Base-by-base conservation (phyloP, 768 basidiomycete genomes). In the Termitomyces sp. region DNA sequence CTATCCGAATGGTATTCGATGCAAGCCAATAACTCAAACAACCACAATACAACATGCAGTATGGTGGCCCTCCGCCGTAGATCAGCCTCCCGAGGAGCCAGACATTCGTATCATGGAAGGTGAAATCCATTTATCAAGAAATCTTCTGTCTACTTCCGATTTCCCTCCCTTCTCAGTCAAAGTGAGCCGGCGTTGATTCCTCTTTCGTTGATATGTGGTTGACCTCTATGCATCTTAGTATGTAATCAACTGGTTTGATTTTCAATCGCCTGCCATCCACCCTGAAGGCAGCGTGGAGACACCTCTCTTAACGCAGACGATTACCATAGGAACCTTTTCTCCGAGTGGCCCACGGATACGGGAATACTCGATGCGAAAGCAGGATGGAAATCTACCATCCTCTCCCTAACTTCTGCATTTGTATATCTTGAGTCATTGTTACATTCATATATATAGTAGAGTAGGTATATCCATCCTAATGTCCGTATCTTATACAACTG, bases 41-140 rank as follows among this genome's bases (percentile, higher is more conserved):
- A 32, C 49, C 3, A 61, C 64, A 36, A 44, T 72, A 7, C 65
- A 65, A 28, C 61, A 51, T n/a, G 74, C 74, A 3, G 68, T 70
- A 2, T 78, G 76, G 76, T 71, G 71, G 66, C 13, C 50, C 7
- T 40, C 54, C 2, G 33, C 12, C n/a, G 16, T 12, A 28, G 44
- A 55, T 24, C 48, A 39, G 18, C 36, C 38, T 39, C 38, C 51
- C 7, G 38, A 33, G 39, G 60, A 35, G 7, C 13, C 49, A 18
- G 28, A 36, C 12, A 33, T 33, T 3, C 60, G 63, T 3, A 9
- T 24, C n/a, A 46, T 69, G 20, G 58, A 67, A 24, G 68, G 68
- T 1, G 68, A 69, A 61, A 61, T 69, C 5, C 62, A 62, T 55
- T 42, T 69, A 7, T 55, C 62, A 8, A 57, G 49, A 20, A 38